Percentiles rank a stretch among this genome's conserved stretches.
Evolutionary conservation across 768 basidiomycete genomes (phyloP).

Genomic region (Phlegmacium glaucopus): DNA sequence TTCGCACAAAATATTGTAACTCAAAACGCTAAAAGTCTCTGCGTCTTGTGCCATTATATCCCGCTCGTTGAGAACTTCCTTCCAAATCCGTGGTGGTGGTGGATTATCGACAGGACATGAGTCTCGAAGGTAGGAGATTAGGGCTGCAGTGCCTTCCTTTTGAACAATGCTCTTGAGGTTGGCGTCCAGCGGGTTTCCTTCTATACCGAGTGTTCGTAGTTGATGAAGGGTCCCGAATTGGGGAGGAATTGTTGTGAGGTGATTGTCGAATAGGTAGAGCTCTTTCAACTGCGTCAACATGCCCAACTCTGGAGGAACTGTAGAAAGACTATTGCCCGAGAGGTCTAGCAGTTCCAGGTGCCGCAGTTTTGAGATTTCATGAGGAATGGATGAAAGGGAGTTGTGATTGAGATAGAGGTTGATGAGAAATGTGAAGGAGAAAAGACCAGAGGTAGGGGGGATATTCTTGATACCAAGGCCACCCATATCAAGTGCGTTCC

Average conservation of each 20-base stretch:
- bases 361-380: constrained; percentile 78
- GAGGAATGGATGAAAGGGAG: constrained; percentile 69
- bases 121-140: constrained; percentile 91
- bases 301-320: constrained; percentile 84
- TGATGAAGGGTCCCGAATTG: constrained; percentile 91
- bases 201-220: constrained; percentile 89
- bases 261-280: constrained; percentile 94
- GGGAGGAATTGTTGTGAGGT: constrained; percentile 76
- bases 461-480: constrained; percentile 92
- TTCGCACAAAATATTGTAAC: constrained; percentile 95
- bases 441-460: constrained; percentile 70
- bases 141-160: constrained; percentile 89
- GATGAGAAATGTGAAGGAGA: constrained; percentile 88
- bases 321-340: constrained; percentile 79
- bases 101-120: constrained; percentile 78
- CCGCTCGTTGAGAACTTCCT: constrained; percentile 58
- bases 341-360: constrained; percentile 89
- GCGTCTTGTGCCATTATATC: constrained; percentile 58
- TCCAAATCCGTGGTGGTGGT: constrained; percentile 83
- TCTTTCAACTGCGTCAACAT: constrained; percentile 89
- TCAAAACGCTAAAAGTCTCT: constrained; percentile 79
- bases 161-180: constrained; percentile 77
- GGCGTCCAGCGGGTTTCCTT: constrained; percentile 92
- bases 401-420: constrained; percentile 98
- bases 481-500: constrained; percentile 95